These are phyloP conservation scores for Thraustochytrium sp. DNA, from an alignment of 352 stramenopile species.

Conservation along the genomic window DNA sequence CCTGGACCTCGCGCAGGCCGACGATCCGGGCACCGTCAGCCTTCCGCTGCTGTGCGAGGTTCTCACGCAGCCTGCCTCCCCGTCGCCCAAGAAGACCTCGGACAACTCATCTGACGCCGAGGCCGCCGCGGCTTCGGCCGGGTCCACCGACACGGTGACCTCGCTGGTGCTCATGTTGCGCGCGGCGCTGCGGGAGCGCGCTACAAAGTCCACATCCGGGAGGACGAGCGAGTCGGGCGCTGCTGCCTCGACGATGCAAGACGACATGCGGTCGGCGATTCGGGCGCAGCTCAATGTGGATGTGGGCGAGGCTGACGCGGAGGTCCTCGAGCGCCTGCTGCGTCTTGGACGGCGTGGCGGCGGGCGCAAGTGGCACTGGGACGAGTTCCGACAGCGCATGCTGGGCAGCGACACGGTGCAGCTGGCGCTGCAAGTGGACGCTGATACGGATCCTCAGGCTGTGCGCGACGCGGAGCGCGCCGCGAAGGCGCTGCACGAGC, in stretches of 20 bases:
- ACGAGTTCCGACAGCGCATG: not conserved
- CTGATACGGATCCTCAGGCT: not conserved
- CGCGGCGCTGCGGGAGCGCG: not conserved
- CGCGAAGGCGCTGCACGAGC: not conserved
- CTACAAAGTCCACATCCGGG: not conserved
- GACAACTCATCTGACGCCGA: too few relatives aligned
- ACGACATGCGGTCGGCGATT: not conserved
- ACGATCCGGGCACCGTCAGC: not conserved
- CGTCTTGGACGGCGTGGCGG: not conserved
- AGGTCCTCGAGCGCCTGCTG: not conserved
- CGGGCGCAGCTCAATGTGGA: not conserved
- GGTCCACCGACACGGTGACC: not conserved
- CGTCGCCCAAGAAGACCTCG: too few relatives aligned
- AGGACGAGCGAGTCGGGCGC: not conserved
- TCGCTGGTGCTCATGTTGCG: not conserved
- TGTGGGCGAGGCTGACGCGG: not conserved
- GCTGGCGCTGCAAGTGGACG: conserved; percentile 13
- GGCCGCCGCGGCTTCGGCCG: too few relatives aligned
- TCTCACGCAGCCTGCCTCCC: not conserved
- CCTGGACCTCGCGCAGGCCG: not conserved
- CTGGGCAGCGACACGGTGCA: not conserved
- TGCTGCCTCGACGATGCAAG: not conserved
- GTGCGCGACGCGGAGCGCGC: not conserved
- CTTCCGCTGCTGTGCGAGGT: not conserved
- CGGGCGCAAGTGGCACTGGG: not conserved